These are phyloP conservation scores for Mycena floridula DNA, from an alignment of 768 basidiomycete species.

Conservation along the genomic window DNA sequence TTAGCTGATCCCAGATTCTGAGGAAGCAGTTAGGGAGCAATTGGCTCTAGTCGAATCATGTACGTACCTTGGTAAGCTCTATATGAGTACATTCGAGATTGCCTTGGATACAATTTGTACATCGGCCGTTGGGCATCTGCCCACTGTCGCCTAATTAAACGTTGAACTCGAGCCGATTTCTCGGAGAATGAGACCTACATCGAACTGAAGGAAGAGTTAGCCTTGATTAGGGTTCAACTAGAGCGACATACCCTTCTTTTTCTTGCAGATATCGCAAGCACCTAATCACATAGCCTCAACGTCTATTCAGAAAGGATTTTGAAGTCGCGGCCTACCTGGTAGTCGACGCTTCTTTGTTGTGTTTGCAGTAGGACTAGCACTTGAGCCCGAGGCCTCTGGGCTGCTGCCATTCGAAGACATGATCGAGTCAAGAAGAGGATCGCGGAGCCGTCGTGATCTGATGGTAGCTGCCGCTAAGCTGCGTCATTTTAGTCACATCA, in stretches of 20 bases:
- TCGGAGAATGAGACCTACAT: conserved; percentile 22
- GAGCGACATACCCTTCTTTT: conserved; percentile 55
- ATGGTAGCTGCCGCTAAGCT: not conserved
- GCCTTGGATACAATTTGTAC: conserved; percentile 57
- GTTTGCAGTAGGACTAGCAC: no score
- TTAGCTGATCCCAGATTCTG: conserved; percentile 58
- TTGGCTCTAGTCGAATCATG: not conserved
- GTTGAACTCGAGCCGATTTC: not conserved
- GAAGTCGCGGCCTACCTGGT: conserved; percentile 5
- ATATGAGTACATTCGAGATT: conserved; percentile 61
- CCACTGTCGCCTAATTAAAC: conserved; percentile 55
- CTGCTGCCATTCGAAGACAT: not conserved
- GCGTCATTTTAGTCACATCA: not conserved
- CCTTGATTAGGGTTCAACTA: conserved; percentile 5
- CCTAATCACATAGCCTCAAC: conserved; percentile 19
- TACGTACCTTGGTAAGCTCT: conserved; percentile 60
- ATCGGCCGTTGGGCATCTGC: conserved; percentile 54
- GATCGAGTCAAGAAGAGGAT: not conserved
- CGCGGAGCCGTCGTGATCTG: not conserved
- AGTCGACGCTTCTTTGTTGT: conserved; percentile 1
- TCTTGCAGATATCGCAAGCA: conserved; percentile 67
- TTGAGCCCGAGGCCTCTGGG: not conserved
- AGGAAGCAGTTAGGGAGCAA: conserved; percentile 1
- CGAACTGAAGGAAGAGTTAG: conserved; percentile 25
- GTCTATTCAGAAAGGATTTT: conserved; percentile 2